Conservation (phyloP, 1,284 basidiomycete genomes). For the Kalmanozyma brasiliensis region DNA sequence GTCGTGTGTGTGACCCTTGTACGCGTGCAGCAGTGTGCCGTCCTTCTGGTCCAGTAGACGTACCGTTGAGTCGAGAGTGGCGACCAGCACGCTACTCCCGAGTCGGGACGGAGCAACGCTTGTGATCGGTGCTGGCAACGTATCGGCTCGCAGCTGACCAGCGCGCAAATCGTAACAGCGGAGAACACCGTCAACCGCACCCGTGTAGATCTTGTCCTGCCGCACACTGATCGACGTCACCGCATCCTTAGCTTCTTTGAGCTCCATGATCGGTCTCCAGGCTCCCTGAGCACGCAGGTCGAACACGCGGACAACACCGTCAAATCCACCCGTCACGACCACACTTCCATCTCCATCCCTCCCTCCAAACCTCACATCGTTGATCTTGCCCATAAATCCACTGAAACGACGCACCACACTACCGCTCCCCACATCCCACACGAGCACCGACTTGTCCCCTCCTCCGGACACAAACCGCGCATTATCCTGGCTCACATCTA, state of each 20-base stretch:
- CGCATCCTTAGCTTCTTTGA: conserved; percentile 89
- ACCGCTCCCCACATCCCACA: conserved; percentile 94
- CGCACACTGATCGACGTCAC: conserved; percentile 74
- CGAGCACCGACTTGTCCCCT: conserved; percentile 87
- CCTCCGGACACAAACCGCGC: conserved; percentile 91
- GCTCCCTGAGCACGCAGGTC: conserved; percentile 70
- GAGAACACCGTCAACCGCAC: conserved; percentile 89
- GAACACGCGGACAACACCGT: conserved; percentile 58
- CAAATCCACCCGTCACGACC: conserved; percentile 52
- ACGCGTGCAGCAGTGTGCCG: conserved; percentile 86
- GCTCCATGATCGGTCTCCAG: conserved; percentile 82
- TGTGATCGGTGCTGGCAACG: conserved; percentile 80
- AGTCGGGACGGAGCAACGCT: conserved; percentile 78
- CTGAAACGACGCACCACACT: conserved; percentile 81
- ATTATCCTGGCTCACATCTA: conserved; percentile 89
- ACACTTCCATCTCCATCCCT: conserved; percentile 43
- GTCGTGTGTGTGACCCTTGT: conserved; percentile 79
- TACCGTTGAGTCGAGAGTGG: conserved; percentile 83
- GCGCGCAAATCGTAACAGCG: conserved; percentile 92
- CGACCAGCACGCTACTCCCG: conserved; percentile 80
- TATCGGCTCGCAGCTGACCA: conserved; percentile 87
- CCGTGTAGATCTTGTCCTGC: conserved; percentile 74
- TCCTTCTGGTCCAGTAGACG: conserved; percentile 85
- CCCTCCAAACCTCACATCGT: conserved; percentile 80
- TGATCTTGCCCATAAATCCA: conserved; percentile 89